These are phyloP conservation scores for Aspergillus nanangensis DNA, from an alignment of 495 filamentous ascomycete species.

Conservation along the genomic window DNA sequence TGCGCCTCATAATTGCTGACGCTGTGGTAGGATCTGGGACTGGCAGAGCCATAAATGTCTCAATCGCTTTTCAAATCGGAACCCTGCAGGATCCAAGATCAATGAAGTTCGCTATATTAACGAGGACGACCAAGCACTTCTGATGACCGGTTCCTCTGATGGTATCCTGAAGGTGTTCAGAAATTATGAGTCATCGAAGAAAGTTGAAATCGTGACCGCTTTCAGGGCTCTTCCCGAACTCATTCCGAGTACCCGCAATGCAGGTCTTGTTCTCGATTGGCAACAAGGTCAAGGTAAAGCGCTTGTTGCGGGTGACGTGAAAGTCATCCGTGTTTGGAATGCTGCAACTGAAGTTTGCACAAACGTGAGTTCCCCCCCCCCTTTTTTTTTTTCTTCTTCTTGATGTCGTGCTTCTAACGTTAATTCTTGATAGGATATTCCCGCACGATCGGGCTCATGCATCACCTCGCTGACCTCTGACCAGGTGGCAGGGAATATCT, in stretches of 20 bases:
- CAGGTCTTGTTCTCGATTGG: constrained; percentile 96
- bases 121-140: constrained; percentile 90
- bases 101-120: constrained; percentile 96
- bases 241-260: constrained; percentile 86
- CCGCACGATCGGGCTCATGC: constrained; percentile 90
- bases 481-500: constrained; percentile 93
- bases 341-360: constrained; percentile 90
- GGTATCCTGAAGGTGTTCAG: constrained; percentile 92
- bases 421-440: constrained; percentile 86
- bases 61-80: constrained; percentile 87
- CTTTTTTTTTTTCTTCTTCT: too few relatives aligned
- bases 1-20: too few relatives aligned
- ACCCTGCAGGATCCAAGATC: constrained; percentile 84
- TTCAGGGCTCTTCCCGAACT: constrained; percentile 93
- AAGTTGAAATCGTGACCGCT: constrained; percentile 80
- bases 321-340: constrained; percentile 93
- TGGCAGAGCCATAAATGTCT: constrained; percentile 71
- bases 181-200: constrained; percentile 67
- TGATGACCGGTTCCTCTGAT: constrained; percentile 94
- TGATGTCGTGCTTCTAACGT: constrained; percentile 1
- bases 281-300: constrained; percentile 94
- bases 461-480: constrained; percentile 95
- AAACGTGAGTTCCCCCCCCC: constrained; percentile 45
- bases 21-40: constrained; percentile 70
- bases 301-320: constrained; percentile 91